These are phyloP conservation scores for Diaporthe sp. DNA, from an alignment of 2,329 filamentous ascomycete genomes.

Conservation along the genomic window DNA sequence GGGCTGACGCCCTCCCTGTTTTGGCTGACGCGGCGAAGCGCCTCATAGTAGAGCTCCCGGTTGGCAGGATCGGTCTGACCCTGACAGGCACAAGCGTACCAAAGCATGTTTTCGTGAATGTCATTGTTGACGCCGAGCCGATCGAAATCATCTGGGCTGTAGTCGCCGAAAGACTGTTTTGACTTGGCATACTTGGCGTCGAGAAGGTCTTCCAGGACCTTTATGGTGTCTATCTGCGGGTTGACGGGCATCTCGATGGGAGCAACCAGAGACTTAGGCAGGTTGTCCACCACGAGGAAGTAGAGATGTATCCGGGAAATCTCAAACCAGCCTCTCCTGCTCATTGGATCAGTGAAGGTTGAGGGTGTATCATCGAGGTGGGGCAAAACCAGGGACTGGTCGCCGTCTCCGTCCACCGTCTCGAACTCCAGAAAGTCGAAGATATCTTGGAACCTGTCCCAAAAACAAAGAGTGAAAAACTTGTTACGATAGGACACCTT, in stretches of 20 bases:
- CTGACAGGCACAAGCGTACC: conserved; percentile 48
- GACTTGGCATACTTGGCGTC: conserved; percentile 39
- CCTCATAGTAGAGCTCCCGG: conserved; percentile 41
- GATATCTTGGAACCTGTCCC: conserved; percentile 30
- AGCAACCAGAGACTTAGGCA: conserved; percentile 17
- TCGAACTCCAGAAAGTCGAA: conserved; percentile 37
- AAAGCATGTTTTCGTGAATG: conserved; percentile 47
- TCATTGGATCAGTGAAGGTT: not conserved
- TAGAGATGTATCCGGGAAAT: conserved; percentile 38
- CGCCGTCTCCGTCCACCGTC: conserved; percentile 20
- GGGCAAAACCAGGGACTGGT: conserved; percentile 36
- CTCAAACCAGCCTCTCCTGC: conserved; percentile 40
- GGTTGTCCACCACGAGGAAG: conserved; percentile 36
- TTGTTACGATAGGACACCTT: conserved; percentile 41
- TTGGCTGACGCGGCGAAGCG: conserved; percentile 43
- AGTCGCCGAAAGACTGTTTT: conserved; percentile 32
- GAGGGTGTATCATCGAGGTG: conserved; percentile 25
- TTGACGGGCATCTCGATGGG: conserved; percentile 35
- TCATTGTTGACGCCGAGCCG: conserved; percentile 44
- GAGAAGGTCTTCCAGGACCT: conserved; percentile 14
- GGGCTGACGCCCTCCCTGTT: conserved; percentile 44
- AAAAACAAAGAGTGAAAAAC: conserved; percentile 39
- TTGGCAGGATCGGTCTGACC: conserved; percentile 43
- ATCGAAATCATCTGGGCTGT: conserved; percentile 42
- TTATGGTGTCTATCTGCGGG: conserved; percentile 20